Evolutionary conservation across 352 stramenopile genomes (phyloP).

Genomic region (Blastocystis sp.): DNA sequence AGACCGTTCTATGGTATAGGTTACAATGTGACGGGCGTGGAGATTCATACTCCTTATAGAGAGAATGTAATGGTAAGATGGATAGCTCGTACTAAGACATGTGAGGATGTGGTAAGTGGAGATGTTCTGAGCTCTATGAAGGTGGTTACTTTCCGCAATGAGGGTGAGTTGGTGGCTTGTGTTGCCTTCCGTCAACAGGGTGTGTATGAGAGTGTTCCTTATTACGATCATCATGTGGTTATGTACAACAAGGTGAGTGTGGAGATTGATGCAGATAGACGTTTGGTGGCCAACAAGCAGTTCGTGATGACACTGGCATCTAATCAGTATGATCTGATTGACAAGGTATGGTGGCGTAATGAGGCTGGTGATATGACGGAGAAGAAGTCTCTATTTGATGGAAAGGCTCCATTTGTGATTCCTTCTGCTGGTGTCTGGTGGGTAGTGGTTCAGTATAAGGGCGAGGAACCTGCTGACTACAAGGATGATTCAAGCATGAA

Average conservation of each 20-base stretch:
- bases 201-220: constrained; percentile 1
- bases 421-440: constrained; percentile 12
- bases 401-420: constrained; percentile 8
- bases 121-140: not conserved
- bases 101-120: constrained; percentile 5
- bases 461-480: constrained; percentile 2
- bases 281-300: constrained; percentile 19
- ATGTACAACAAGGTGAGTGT: constrained; percentile 28
- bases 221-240: not conserved
- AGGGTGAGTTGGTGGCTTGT: constrained; percentile 27
- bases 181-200: not conserved
- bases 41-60: not conserved
- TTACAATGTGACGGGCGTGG: not conserved
- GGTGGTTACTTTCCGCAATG: not conserved
- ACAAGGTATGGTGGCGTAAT: constrained; percentile 6
- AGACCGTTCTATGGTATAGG: constrained; percentile 53
- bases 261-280: not conserved
- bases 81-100: constrained; percentile 1
- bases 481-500: not conserved
- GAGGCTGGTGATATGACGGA: not conserved
- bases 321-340: not conserved
- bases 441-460: constrained; percentile 44
- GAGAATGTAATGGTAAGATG: not conserved
- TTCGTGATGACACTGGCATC: constrained; percentile 1
- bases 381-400: not conserved